Conservation (phyloP, 2,329 filamentous ascomycete genomes). For the Ophiostoma australiae region DNA sequence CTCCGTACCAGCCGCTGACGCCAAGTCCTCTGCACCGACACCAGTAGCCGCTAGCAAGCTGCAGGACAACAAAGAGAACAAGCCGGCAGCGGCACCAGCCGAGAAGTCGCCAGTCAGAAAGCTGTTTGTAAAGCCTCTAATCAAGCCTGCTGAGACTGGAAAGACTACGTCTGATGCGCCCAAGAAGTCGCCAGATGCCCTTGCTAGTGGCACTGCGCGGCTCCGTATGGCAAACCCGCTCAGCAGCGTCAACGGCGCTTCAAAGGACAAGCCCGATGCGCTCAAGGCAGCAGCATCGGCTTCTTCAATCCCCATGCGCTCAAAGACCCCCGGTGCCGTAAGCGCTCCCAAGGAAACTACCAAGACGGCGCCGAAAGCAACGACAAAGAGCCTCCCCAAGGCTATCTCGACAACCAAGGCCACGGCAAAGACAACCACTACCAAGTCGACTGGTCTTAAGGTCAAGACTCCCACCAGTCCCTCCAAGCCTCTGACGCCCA, state of each 20-base stretch:
- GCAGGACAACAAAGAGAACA: constrained; percentile 7
- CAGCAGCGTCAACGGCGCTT: background rate
- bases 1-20: background rate
- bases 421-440: constrained; percentile 34
- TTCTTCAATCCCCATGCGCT: background rate
- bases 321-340: constrained; percentile 9
- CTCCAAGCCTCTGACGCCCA: constrained; percentile 32
- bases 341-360: constrained; percentile 17
- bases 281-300: background rate
- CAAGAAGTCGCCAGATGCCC: constrained; percentile 16
- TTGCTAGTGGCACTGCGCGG: background rate
- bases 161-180: constrained; percentile 8
- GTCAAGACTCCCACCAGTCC: constrained; percentile 39
- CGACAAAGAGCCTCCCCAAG: constrained; percentile 30
- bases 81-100: background rate
- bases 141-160: background rate
- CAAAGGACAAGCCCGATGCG: constrained; percentile 1
- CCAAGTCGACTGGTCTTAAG: constrained; percentile 34
- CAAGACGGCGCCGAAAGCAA: background rate
- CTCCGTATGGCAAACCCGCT: background rate
- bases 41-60: background rate
- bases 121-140: constrained; percentile 8
- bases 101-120: constrained; percentile 12
- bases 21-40: background rate
- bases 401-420: constrained; percentile 35